phyloP scores from a whole-genome alignment of 2,329 filamentous ascomycete genomes.

The Aspergillus tamarii region DNA sequence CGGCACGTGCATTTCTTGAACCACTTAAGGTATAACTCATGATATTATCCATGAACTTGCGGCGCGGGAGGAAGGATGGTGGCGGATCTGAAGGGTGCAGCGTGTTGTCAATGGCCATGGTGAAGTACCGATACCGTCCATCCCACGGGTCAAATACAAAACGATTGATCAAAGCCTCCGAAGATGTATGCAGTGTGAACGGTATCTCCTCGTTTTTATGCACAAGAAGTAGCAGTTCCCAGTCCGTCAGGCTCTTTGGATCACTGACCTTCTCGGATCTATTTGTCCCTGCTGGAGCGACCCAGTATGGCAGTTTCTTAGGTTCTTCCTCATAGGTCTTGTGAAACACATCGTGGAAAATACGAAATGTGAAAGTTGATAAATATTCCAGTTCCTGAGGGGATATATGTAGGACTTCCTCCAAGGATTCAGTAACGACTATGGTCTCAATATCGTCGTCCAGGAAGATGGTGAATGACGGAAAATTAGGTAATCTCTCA shows the following conservation, averaged over 20 bases:
- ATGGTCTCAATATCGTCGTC: constrained; percentile 63
- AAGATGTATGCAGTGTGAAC: constrained; percentile 49
- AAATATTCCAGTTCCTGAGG: constrained; percentile 58
- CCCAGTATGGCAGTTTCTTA: constrained; percentile 76
- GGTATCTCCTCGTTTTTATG: constrained; percentile 43
- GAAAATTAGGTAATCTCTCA: constrained; percentile 63
- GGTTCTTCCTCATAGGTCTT: constrained; percentile 73
- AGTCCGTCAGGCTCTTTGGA: constrained; percentile 47
- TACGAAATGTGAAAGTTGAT: constrained; percentile 71
- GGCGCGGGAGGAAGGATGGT: constrained; percentile 36
- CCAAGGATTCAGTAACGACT: constrained; percentile 56
- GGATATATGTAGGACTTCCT: constrained; percentile 31
- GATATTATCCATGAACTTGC: constrained; percentile 64
- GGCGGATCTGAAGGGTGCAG: constrained; percentile 39
- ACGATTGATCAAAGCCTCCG: constrained; percentile 48
- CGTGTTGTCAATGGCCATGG: constrained; percentile 37
- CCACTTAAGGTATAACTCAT: constrained; percentile 82
- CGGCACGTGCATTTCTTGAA: constrained; percentile 62
- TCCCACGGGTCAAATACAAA: constrained; percentile 62
- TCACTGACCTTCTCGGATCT: constrained; percentile 5
- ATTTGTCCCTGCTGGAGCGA: constrained; percentile 62
- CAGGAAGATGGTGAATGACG: constrained; percentile 73
- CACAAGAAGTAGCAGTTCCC: constrained; percentile 40
- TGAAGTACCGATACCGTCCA: constrained; percentile 63
- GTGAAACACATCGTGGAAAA: constrained; percentile 86